Conservation (phyloP, 805 yeast genomes). For the Yarrowia sp. region DNA sequence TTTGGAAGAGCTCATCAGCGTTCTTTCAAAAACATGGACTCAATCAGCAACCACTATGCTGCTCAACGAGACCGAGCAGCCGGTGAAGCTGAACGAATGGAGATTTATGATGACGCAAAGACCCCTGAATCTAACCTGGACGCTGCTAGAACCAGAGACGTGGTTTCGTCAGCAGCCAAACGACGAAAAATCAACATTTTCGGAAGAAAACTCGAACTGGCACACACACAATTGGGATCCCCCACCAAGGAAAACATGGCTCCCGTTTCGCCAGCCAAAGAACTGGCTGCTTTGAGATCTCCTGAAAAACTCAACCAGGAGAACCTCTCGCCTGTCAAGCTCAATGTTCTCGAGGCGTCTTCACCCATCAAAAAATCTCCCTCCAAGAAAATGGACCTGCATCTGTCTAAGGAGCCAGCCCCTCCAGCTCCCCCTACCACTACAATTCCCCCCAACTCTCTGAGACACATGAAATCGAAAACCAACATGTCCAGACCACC, state of each 20-base stretch:
- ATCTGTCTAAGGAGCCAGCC: neutral
- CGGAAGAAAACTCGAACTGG: slow-evolving; percentile 20
- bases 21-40: slow-evolving; percentile 21
- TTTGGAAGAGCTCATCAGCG: slow-evolving; percentile 20
- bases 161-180: slow-evolving; percentile 17
- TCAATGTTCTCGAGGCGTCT: neutral
- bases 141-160: neutral
- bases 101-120: slow-evolving; percentile 2
- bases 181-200: slow-evolving; percentile 25
- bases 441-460: neutral
- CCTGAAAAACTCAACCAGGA: slow-evolving; percentile 10
- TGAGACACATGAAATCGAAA: slow-evolving; percentile 16
- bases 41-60: slow-evolving; percentile 17
- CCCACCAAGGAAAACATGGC: slow-evolving; percentile 3
- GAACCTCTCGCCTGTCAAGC: neutral
- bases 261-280: slow-evolving; percentile 2
- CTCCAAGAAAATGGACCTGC: neutral
- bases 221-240: neutral
- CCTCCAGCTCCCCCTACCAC: neutral
- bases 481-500: slow-evolving; percentile 17
- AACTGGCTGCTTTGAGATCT: neutral
- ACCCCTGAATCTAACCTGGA: neutral
- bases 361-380: slow-evolving; percentile 15
- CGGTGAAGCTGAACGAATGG: neutral
- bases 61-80: slow-evolving; percentile 5